These are phyloP conservation scores for carrot (Daucus carota) DNA, from an alignment of 129 eudicot species.

Conservation along the genomic window DNA sequence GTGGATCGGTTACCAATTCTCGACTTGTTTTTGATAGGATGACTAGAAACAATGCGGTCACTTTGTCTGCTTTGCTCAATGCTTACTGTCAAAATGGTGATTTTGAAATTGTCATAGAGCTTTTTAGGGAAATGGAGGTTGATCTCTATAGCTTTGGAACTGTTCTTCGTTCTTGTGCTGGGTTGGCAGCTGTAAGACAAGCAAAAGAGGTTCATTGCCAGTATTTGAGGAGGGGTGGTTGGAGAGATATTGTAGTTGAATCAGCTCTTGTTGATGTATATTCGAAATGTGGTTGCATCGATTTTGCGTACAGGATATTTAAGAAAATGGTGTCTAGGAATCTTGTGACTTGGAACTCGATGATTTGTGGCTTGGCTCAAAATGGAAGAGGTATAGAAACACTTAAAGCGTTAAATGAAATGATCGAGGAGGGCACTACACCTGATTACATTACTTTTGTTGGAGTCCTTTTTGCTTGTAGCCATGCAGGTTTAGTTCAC, in stretches of 20 bases:
- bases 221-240: conserved; percentile 48
- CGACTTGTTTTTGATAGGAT: conserved; percentile 59
- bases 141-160: conserved; percentile 82
- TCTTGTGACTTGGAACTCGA: conserved; percentile 72
- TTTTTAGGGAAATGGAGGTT: conserved; percentile 42
- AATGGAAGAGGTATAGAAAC: conserved; percentile 73
- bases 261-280: conserved; percentile 88
- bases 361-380: conserved; percentile 73
- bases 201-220: conserved; percentile 80
- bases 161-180: conserved; percentile 89
- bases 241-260: conserved; percentile 59
- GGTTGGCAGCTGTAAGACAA: conserved; percentile 63
- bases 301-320: conserved; percentile 59
- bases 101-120: conserved; percentile 38
- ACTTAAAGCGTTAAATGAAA: conserved; percentile 36
- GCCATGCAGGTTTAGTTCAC: conserved; percentile 68
- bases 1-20: conserved; percentile 49
- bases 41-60: conserved; percentile 49
- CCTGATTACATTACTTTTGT: conserved; percentile 62
- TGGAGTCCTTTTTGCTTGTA: conserved; percentile 72
- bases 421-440: conserved; percentile 42
- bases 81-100: conserved; percentile 73
- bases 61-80: conserved; percentile 62
- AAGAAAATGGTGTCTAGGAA: conserved; percentile 40
- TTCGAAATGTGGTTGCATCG: conserved; percentile 70